Evolutionary conservation across 768 basidiomycete genomes (phyloP).

Genomic region (Lactarius quietus): DNA sequence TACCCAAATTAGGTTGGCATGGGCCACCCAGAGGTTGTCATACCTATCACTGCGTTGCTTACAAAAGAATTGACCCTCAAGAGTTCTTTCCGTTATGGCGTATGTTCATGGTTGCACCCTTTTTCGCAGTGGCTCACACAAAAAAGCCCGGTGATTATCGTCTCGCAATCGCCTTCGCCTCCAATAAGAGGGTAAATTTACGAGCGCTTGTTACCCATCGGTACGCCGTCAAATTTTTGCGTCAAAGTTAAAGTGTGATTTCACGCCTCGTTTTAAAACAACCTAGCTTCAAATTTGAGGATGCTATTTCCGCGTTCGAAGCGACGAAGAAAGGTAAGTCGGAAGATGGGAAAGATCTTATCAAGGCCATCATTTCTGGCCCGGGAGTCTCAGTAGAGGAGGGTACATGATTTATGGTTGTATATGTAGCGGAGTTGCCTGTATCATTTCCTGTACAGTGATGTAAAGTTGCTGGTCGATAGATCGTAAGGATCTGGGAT

Average conservation of each 20-base stretch:
- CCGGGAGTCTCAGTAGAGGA: conserved; percentile 55
- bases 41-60: conserved; percentile 68
- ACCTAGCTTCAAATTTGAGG: conserved; percentile 65
- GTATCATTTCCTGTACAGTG: not conserved
- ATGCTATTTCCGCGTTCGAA: conserved; percentile 78
- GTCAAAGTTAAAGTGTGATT: not conserved
- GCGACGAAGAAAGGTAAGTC: conserved; percentile 78
- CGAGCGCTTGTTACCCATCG: conserved; percentile 88
- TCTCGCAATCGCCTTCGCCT: conserved; percentile 78
- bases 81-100: conserved; percentile 91
- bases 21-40: conserved; percentile 70
- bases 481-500: not conserved
- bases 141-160: conserved; percentile 77
- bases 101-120: conserved; percentile 34
- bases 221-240: too few relatives aligned
- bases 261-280: not conserved
- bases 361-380: conserved; percentile 87
- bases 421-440: not conserved
- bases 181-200: conserved; percentile 78
- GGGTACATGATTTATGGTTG: not conserved
- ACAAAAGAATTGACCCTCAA: conserved; percentile 78
- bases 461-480: not conserved
- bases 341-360: conserved; percentile 80
- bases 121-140: conserved; percentile 7
- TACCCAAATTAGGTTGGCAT: conserved; percentile 70